These are phyloP conservation scores for Herpetomonas samuelpessoai DNA, from an alignment of 208 protist species.

Conservation along the genomic window DNA sequence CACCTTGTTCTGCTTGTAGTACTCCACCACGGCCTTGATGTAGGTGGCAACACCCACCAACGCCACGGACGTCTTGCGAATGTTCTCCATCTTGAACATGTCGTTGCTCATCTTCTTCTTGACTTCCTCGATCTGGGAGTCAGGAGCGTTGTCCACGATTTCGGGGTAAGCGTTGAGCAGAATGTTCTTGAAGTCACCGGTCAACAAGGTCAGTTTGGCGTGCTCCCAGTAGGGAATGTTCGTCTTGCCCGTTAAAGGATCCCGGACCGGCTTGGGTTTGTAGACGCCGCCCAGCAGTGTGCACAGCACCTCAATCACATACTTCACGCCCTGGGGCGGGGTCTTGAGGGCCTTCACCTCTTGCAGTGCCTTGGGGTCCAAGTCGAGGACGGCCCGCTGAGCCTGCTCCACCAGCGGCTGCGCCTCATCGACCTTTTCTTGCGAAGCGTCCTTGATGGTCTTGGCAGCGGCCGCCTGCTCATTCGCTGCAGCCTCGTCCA, in stretches of 20 bases:
- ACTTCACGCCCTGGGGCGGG: conserved; percentile 96
- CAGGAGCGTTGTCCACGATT: conserved; percentile 86
- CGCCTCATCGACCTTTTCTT: conserved; percentile 94
- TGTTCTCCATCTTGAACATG: conserved; percentile 95
- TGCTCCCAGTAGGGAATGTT: conserved; percentile 94
- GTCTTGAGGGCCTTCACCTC: conserved; percentile 95
- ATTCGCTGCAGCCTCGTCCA: conserved; percentile 91
- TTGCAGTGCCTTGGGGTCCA: conserved; percentile 93
- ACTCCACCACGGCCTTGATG: conserved; percentile 97
- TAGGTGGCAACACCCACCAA: conserved; percentile 96
- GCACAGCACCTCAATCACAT: conserved; percentile 91
- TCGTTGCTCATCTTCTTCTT: conserved; percentile 92
- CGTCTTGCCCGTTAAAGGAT: conserved; percentile 83
- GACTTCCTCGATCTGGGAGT: conserved; percentile 92
- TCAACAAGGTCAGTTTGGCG: conserved; percentile 82
- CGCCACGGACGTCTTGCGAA: conserved; percentile 85
- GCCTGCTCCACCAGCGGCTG: conserved; percentile 95
- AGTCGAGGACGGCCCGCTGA: conserved; percentile 86
- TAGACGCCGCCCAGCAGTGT: conserved; percentile 84
- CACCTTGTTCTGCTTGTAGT: conserved; percentile 96
- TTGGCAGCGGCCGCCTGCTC: conserved; percentile 89
- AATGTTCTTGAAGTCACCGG: conserved; percentile 88
- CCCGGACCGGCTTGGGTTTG: conserved; percentile 83
- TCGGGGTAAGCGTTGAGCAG: conserved; percentile 79
- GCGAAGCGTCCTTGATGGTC: conserved; percentile 94